A percentile compares a stretch with the other conserved stretches of the same genome.
Conservation (phyloP, 371 early-diverging fungal species). For the Mucor plumbeus region DNA sequence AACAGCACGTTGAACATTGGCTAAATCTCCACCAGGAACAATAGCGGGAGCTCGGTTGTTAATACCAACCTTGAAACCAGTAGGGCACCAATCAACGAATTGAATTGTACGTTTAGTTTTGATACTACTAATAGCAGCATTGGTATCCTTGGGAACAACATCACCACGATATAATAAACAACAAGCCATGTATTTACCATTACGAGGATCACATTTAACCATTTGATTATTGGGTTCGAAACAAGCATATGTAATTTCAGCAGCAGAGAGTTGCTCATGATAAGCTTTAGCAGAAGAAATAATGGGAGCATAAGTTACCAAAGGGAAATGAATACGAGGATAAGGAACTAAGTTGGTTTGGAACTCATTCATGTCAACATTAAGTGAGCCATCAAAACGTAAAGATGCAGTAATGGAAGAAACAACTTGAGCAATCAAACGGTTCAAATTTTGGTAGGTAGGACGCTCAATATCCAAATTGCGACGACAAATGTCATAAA, state of each 20-base stretch:
- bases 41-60: constrained; percentile 88
- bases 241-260: constrained; percentile 91
- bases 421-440: constrained; percentile 98
- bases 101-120: constrained; percentile 91
- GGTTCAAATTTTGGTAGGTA: constrained; percentile 96
- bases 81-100: constrained; percentile 98
- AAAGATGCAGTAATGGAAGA: constrained; percentile 99
- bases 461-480: constrained; percentile 98
- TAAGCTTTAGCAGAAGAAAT: constrained; percentile 88
- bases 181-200: constrained; percentile 97
- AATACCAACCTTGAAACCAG: constrained; percentile 97
- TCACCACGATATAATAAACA: constrained; percentile 95
- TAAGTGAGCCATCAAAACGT: constrained; percentile 96
- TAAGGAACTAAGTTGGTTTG: constrained; percentile 97
- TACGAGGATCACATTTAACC: constrained; percentile 94
- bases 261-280: constrained; percentile 89
- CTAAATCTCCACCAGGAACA: constrained; percentile 88
- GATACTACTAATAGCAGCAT: constrained; percentile 85
- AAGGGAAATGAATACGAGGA: constrained; percentile 95
- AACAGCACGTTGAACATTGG: constrained; percentile 89
- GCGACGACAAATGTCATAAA: constrained; percentile 98
- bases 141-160: constrained; percentile 86
- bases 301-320: constrained; percentile 94
- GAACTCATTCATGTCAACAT: constrained; percentile 96
- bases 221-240: constrained; percentile 95